Evolutionary conservation across 2,329 filamentous ascomycete species (phyloP).

Genomic region (Colletotrichum noveboracense): DNA sequence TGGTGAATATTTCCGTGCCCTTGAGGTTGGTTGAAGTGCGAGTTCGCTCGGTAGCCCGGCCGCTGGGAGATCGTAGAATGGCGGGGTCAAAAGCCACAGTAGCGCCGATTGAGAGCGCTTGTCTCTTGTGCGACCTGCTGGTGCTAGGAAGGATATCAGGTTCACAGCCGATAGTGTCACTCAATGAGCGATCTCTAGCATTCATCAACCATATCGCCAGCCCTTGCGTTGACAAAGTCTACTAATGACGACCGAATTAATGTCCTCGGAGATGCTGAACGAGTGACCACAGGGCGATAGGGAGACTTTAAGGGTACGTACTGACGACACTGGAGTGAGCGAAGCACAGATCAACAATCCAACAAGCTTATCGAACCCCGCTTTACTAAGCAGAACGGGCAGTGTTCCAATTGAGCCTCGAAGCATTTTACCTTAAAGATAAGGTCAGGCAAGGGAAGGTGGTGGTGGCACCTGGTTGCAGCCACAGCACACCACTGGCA

Average conservation of each 20-base stretch:
- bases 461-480: neutral
- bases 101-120: neutral
- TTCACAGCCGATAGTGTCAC: neutral
- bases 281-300: neutral
- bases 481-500: neutral
- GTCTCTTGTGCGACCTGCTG: neutral
- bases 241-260: neutral
- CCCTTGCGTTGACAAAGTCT: neutral
- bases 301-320: neutral
- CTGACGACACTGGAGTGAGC: too few relatives aligned
- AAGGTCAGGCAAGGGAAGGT: neutral
- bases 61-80: neutral
- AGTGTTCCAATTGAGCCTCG: neutral
- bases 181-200: neutral
- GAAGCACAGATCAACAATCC: neutral
- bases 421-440: neutral
- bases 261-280: neutral
- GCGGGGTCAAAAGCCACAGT: neutral
- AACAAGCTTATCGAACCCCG: neutral
- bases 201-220: neutral
- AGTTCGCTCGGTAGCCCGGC: neutral
- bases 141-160: neutral
- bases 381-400: conserved; percentile 12
- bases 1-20: neutral
- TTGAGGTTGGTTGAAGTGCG: neutral